These are phyloP conservation scores for Apiotrichum siamense DNA, from an alignment of 1,284 basidiomycete species.

Conservation along the genomic window DNA sequence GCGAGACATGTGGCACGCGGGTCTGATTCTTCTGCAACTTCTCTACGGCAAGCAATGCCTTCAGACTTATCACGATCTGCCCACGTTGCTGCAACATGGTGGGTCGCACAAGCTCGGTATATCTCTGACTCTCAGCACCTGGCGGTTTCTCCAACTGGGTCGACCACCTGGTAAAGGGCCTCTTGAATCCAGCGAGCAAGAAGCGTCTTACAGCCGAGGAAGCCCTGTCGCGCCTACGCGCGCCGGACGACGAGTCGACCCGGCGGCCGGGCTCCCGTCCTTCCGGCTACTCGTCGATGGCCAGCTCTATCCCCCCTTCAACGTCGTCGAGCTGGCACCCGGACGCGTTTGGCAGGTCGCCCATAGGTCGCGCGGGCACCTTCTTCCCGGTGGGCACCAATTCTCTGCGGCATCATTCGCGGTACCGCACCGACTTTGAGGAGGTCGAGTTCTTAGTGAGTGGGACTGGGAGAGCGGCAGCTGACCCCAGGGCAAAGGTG, in stretches of 20 bases:
- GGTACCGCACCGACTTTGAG: slow-evolving; percentile 47
- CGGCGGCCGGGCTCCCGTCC: slow-evolving; percentile 7
- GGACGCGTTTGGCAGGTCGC: slow-evolving; percentile 27
- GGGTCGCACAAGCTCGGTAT: not conserved
- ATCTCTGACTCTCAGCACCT: slow-evolving; percentile 13
- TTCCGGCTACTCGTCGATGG: not conserved
- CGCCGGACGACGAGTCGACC: slow-evolving; percentile 24
- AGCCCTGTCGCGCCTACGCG: slow-evolving; percentile 28
- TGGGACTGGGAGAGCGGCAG: not conserved
- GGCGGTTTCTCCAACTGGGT: slow-evolving; percentile 26
- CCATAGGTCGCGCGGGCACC: slow-evolving; percentile 19
- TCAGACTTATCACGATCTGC: slow-evolving; percentile 32
- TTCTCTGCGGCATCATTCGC: slow-evolving; percentile 25
- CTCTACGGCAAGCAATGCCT: slow-evolving; percentile 38
- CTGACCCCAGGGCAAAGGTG: slow-evolving; percentile 68
- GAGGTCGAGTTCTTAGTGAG: slow-evolving; percentile 47
- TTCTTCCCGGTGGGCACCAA: slow-evolving; percentile 23
- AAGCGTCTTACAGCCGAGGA: slow-evolving; percentile 42
- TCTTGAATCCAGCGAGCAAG: slow-evolving; percentile 36
- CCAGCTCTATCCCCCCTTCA: slow-evolving; percentile 1
- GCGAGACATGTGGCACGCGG: slow-evolving; percentile 46
- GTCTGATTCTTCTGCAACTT: slow-evolving; percentile 40
- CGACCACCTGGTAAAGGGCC: slow-evolving; percentile 30
- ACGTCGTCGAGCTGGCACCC: slow-evolving; percentile 8
- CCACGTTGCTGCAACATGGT: slow-evolving; percentile 37